Evolutionary conservation across 2,329 filamentous ascomycete species (phyloP).

Genomic region (Pochonia chlamydosporia): DNA sequence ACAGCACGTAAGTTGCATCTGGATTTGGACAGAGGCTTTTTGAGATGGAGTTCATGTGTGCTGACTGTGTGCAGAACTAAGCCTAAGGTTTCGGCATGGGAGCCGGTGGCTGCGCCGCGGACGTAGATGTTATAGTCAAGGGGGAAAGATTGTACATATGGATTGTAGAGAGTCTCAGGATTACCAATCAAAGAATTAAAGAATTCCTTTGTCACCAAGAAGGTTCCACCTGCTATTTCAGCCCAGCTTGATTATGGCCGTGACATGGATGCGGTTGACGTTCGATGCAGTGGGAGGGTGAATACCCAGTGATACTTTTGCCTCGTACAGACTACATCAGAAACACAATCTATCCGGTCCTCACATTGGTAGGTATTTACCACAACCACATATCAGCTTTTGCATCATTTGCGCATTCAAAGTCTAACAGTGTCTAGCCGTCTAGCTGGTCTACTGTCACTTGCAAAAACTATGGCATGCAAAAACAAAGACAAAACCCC

Average conservation of each 20-base stretch:
- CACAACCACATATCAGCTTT: too few relatives aligned
- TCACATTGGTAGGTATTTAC: too few relatives aligned
- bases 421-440: background rate
- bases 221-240: too few relatives aligned
- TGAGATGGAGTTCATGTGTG: background rate
- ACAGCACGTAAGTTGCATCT: slow-evolving; percentile 73
- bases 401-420: background rate
- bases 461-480: background rate
- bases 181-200: background rate
- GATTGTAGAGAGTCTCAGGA: slow-evolving; percentile 7
- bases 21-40: background rate
- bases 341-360: background rate
- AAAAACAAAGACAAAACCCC: background rate
- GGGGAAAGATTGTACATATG: slow-evolving; percentile 24
- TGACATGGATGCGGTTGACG: too few relatives aligned
- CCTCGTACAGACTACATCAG: too few relatives aligned
- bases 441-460: background rate
- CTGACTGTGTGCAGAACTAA: slow-evolving; percentile 36
- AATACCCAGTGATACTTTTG: too few relatives aligned
- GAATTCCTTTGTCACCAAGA: too few relatives aligned
- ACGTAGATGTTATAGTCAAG: slow-evolving; percentile 17
- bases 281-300: too few relatives aligned
- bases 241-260: too few relatives aligned
- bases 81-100: slow-evolving; percentile 49
- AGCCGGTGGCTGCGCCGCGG: slow-evolving; percentile 35